A percentile compares a stretch with the other conserved stretches of the same genome.
phyloP scores from a whole-genome alignment of 176 grass and related monocot genomes.

The Ampelocalamus luodianensis region DNA sequence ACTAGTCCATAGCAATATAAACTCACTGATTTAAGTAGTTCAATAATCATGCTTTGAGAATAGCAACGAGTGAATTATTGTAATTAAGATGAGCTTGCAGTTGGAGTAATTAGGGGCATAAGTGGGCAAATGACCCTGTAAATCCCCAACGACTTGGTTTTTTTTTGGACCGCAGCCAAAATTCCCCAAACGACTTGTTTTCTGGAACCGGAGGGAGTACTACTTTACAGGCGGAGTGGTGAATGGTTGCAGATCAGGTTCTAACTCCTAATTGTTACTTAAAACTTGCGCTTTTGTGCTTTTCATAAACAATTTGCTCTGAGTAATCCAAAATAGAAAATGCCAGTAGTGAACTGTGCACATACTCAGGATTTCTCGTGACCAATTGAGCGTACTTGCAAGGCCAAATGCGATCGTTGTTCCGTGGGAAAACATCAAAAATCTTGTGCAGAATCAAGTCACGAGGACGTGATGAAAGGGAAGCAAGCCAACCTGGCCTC shows the following conservation, averaged over 20 bases:
- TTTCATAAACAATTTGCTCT: neutral
- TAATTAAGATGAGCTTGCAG: no score
- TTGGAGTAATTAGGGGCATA: no score
- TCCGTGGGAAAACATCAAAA: neutral
- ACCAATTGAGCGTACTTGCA: neutral
- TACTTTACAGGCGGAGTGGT: neutral
- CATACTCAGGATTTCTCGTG: neutral
- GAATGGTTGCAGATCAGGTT: neutral
- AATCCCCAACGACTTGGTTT: no score
- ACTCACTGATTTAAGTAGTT: no score
- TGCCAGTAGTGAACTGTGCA: neutral
- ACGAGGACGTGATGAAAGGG: neutral
- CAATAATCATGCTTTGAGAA: no score
- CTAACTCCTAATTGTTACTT: neutral
- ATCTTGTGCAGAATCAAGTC: neutral
- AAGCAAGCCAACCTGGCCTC: neutral
- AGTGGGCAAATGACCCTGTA: no score
- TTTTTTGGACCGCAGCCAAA: no score
- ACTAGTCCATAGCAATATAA: no score
- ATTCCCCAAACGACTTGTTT: no score
- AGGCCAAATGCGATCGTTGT: neutral
- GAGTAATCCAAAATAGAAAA: neutral
- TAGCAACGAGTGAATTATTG: no score
- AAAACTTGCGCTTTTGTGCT: neutral
- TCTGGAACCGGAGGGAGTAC: no score